Evolutionary conservation across 495 filamentous ascomycete genomes (phyloP).

Genomic region (Paragyromitra xinjiangensis): DNA sequence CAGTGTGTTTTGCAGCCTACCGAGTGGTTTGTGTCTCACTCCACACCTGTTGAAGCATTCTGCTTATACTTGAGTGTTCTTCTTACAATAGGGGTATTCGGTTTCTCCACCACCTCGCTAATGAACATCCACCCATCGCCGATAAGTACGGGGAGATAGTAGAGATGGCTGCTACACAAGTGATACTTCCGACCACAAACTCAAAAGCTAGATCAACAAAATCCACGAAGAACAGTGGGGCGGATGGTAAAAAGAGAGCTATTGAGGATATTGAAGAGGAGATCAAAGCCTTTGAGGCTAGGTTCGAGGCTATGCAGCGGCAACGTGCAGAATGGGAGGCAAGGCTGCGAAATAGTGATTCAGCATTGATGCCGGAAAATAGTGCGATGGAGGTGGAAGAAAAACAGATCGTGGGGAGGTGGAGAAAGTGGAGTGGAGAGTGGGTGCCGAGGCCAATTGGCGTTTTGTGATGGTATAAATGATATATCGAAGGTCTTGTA

Average conservation of each 20-base stretch:
- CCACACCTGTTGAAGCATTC: neutral
- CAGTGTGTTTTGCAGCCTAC: slow-evolving; percentile 50
- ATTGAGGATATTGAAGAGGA: slow-evolving; percentile 55
- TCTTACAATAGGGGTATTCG: slow-evolving; percentile 45
- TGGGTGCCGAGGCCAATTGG: slow-evolving; percentile 73
- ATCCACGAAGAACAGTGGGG: neutral
- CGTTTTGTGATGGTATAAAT: slow-evolving; percentile 59
- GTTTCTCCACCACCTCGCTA: slow-evolving; percentile 48
- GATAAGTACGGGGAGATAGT: slow-evolving; percentile 45
- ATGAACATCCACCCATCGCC: slow-evolving; percentile 37
- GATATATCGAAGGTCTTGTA: neutral
- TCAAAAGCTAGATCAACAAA: slow-evolving; percentile 6
- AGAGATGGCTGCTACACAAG: slow-evolving; percentile 49
- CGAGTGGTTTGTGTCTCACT: slow-evolving; percentile 39
- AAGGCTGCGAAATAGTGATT: neutral
- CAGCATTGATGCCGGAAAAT: neutral
- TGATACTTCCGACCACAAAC: slow-evolving; percentile 15
- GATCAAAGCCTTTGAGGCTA: slow-evolving; percentile 51
- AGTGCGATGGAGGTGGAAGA: slow-evolving; percentile 5
- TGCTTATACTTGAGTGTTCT: neutral
- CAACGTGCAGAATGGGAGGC: slow-evolving; percentile 23
- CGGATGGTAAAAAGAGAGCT: slow-evolving; percentile 28
- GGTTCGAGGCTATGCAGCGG: slow-evolving; percentile 44
- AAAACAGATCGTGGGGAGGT: slow-evolving; percentile 57
- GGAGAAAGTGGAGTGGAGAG: slow-evolving; percentile 64